These are phyloP conservation scores for Trichoderma pleuroti DNA, from an alignment of 2,329 filamentous ascomycete species.

Conservation along the genomic window DNA sequence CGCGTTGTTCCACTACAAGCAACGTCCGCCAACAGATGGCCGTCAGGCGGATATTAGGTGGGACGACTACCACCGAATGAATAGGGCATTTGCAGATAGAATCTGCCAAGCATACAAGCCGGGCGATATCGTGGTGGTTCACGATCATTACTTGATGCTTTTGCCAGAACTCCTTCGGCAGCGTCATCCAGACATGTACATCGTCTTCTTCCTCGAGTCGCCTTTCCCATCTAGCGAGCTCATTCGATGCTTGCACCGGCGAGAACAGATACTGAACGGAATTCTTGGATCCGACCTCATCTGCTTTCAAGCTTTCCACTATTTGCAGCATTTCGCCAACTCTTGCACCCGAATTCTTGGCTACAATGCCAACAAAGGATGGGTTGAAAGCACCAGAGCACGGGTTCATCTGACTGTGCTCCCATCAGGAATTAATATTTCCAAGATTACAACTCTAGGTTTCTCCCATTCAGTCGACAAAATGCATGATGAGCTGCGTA, in stretches of 20 bases:
- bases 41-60: slow-evolving; percentile 68
- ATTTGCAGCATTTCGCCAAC: slow-evolving; percentile 58
- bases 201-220: slow-evolving; percentile 88
- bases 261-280: slow-evolving; percentile 85
- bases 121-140: slow-evolving; percentile 85
- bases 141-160: slow-evolving; percentile 90
- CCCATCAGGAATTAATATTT: neutral
- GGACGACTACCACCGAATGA: slow-evolving; percentile 91
- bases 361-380: slow-evolving; percentile 43
- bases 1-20: slow-evolving; percentile 91
- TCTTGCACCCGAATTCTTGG: slow-evolving; percentile 86
- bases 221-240: slow-evolving; percentile 96
- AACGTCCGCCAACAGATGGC: slow-evolving; percentile 81
- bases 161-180: slow-evolving; percentile 84
- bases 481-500: neutral
- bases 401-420: neutral
- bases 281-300: slow-evolving; percentile 57
- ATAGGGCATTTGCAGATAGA: slow-evolving; percentile 82
- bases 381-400: neutral
- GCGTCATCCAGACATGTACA: slow-evolving; percentile 80
- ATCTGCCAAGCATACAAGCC: slow-evolving; percentile 86
- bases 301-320: neutral
- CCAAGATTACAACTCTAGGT: neutral
- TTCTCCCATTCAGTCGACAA: neutral
- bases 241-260: slow-evolving; percentile 75